phyloP scores from a whole-genome alignment of 352 stramenopile species.

The Phytopythium helicoides region DNA sequence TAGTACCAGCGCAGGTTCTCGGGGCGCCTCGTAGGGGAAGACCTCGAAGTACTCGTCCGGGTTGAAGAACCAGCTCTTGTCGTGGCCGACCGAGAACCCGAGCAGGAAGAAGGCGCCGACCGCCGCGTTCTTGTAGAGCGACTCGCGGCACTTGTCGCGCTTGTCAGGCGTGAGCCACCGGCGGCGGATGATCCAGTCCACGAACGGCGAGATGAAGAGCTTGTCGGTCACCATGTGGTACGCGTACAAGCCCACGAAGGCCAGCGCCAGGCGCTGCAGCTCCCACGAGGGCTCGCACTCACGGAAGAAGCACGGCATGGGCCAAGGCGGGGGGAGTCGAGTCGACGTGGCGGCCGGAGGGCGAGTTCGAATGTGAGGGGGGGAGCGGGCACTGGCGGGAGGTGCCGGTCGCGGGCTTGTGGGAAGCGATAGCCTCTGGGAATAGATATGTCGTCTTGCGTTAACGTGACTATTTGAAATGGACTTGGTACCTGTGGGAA shows the following conservation, averaged over 20 bases:
- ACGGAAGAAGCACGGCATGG: slow-evolving; percentile 73
- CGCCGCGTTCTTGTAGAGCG: slow-evolving; percentile 77
- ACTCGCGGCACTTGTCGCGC: slow-evolving; percentile 82
- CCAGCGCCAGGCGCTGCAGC: slow-evolving; percentile 53
- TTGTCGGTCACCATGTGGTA: slow-evolving; percentile 76
- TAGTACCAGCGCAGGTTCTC: slow-evolving; percentile 79
- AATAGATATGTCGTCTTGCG: too few relatives aligned
- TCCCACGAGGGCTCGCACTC: slow-evolving; percentile 55
- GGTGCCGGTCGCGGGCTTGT: too few relatives aligned
- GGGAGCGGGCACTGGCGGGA: not conserved
- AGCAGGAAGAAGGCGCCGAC: slow-evolving; percentile 62
- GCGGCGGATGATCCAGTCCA: slow-evolving; percentile 37
- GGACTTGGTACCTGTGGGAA: too few relatives aligned
- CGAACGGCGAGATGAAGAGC: slow-evolving; percentile 53
- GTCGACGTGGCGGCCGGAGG: too few relatives aligned
- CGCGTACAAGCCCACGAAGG: slow-evolving; percentile 52
- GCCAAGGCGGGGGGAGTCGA: not conserved
- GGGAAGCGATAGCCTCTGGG: too few relatives aligned
- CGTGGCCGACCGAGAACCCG: slow-evolving; percentile 55
- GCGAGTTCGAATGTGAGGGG: too few relatives aligned
- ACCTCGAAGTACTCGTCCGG: slow-evolving; percentile 61
- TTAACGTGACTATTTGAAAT: too few relatives aligned
- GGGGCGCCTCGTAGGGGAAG: slow-evolving; percentile 41
- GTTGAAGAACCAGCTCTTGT: slow-evolving; percentile 76
- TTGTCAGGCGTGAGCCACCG: slow-evolving; percentile 53